phyloP scores from a whole-genome alignment of 306 rosid species.

The Trifolium dubium region DNA sequence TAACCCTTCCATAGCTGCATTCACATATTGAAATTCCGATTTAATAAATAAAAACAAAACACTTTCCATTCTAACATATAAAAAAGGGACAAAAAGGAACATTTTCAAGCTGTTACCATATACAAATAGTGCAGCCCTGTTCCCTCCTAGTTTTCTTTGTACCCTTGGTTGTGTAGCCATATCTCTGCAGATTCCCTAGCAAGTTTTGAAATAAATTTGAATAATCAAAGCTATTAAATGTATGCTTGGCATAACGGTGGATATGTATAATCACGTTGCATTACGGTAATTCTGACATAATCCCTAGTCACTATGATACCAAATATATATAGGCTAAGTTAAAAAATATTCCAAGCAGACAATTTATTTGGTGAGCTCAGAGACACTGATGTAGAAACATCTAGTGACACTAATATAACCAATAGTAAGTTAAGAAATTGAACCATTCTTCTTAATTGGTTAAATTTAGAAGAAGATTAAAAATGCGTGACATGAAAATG shows the following conservation, averaged over 20 bases:
- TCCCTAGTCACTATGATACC: no score
- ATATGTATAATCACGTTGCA: no score
- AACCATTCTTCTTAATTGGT: constrained; percentile 15
- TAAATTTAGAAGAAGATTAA: constrained; percentile 4
- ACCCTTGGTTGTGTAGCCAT: constrained; percentile 37
- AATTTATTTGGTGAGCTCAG: neutral
- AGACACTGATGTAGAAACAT: neutral
- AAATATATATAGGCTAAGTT: neutral
- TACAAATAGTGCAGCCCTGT: constrained; percentile 67
- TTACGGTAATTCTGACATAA: no score
- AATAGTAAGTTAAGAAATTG: constrained; percentile 14
- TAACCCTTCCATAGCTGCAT: constrained; percentile 74
- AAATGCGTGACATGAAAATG: constrained; percentile 1
- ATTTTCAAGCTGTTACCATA: constrained; percentile 52
- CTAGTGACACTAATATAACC: neutral
- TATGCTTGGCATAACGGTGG: no score
- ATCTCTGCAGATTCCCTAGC: constrained; percentile 57
- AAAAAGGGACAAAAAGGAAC: neutral
- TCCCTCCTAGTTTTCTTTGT: constrained; percentile 62
- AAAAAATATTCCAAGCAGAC: neutral
- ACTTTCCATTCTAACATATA: neutral
- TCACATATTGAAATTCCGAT: constrained; percentile 25
- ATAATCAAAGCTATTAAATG: neutral
- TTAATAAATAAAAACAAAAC: constrained; percentile 1
- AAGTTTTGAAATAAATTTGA: constrained; percentile 27